Evolutionary conservation across 164 flowering plant species (phyloP).

Genomic region (Nymphaea colorata): DNA sequence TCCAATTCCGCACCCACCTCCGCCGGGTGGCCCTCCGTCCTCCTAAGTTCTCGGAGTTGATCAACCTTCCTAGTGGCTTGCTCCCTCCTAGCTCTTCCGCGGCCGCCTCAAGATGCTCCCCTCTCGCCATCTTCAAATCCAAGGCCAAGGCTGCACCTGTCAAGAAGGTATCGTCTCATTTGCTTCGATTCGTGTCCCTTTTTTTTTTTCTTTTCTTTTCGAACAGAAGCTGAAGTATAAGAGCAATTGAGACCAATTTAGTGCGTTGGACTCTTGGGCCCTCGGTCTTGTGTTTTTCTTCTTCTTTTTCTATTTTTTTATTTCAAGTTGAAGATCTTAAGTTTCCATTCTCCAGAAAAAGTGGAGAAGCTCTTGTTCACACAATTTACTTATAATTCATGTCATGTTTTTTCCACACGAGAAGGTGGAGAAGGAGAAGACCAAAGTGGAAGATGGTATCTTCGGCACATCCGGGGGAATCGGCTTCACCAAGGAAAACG

Average conservation of each 20-base stretch:
- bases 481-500: constrained; percentile 94
- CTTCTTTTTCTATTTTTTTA: neutral
- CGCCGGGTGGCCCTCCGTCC: neutral
- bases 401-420: neutral
- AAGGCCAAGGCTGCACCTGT: constrained; percentile 64
- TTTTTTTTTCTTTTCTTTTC: neutral
- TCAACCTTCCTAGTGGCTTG: neutral
- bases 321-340: neutral
- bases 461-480: constrained; percentile 97
- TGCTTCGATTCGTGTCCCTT: neutral
- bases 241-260: neutral
- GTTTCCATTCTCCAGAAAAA: neutral
- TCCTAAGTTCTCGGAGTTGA: neutral
- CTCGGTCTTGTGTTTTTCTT: neutral
- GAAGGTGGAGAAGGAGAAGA: constrained; percentile 21
- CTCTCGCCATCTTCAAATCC: constrained; percentile 73
- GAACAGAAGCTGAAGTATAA: neutral
- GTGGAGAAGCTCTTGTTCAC: neutral
- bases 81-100: neutral
- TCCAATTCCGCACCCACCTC: neutral
- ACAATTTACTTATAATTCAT: neutral
- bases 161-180: constrained; percentile 38
- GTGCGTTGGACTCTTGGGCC: neutral
- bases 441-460: constrained; percentile 79
- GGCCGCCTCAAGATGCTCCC: constrained; percentile 3